Conservation (phyloP, 2,329 filamentous ascomycete species). For the Pseudogymnoascus sp. region DNA sequence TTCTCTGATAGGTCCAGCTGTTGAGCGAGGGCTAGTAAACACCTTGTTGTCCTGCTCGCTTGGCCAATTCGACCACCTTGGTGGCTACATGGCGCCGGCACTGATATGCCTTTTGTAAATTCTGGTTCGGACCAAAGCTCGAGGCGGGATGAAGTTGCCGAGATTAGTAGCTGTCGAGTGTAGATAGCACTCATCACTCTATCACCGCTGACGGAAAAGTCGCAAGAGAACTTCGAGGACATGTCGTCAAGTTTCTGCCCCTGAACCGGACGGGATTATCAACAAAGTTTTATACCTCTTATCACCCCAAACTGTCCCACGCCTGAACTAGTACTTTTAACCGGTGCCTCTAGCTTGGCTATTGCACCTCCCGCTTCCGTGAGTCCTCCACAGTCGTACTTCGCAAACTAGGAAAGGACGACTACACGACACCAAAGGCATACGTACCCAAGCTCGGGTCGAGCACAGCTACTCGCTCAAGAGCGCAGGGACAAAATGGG, state of each 20-base stretch:
- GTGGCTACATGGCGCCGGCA: neutral
- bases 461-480: neutral
- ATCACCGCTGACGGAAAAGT: neutral
- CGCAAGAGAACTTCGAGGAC: neutral
- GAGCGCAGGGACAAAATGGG: neutral
- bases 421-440: neutral
- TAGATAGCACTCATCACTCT: neutral
- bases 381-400: neutral
- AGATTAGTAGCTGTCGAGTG: neutral
- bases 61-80: neutral
- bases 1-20: neutral
- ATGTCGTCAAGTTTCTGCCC: conserved; percentile 5
- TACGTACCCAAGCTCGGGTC: neutral
- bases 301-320: conserved; percentile 10
- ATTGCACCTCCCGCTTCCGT: neutral
- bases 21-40: neutral
- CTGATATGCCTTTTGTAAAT: neutral
- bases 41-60: neutral
- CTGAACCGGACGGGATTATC: conserved; percentile 16
- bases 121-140: neutral
- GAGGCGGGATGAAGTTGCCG: neutral
- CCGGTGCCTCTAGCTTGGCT: conserved; percentile 10
- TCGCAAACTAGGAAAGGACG: neutral
- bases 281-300: conserved; percentile 13
- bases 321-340: conserved; percentile 6